phyloP scores from a whole-genome alignment of 805 yeast species.

The Deakozyma indianensis region DNA sequence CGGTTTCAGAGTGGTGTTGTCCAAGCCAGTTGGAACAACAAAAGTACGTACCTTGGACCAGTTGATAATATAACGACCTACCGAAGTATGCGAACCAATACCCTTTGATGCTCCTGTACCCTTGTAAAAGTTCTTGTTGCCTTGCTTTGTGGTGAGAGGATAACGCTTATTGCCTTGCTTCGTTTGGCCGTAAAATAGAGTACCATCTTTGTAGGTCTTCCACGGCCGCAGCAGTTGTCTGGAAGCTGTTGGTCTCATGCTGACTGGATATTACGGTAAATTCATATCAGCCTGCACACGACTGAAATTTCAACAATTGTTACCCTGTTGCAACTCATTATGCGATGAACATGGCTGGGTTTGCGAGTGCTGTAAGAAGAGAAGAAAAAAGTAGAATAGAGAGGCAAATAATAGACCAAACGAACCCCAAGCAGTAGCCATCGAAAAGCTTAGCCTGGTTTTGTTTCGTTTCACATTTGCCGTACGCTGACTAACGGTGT shows the following conservation, averaged over 20 bases:
- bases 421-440: too few species aligned
- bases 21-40: constrained; percentile 52
- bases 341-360: too few species aligned
- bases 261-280: too few species aligned
- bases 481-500: too few species aligned
- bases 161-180: constrained; percentile 70
- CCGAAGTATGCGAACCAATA: constrained; percentile 63
- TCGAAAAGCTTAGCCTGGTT: too few species aligned
- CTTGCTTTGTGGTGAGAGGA: constrained; percentile 80
- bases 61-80: constrained; percentile 63
- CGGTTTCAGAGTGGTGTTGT: constrained; percentile 39
- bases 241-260: constrained; percentile 22
- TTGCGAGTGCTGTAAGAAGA: too few species aligned
- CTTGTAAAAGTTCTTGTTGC: constrained; percentile 86
- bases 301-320: too few species aligned
- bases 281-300: too few species aligned
- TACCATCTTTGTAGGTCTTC: constrained; percentile 74
- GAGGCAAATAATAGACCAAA: too few species aligned
- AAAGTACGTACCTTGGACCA: constrained; percentile 84
- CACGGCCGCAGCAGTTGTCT: constrained; percentile 66
- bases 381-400: too few species aligned
- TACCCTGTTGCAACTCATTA: too few species aligned
- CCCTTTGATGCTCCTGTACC: constrained; percentile 89
- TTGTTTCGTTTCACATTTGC: too few species aligned
- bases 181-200: constrained; percentile 64